Evolutionary conservation across 768 basidiomycete genomes (phyloP).

Genomic region (Psilocybe subaeruginosa): DNA sequence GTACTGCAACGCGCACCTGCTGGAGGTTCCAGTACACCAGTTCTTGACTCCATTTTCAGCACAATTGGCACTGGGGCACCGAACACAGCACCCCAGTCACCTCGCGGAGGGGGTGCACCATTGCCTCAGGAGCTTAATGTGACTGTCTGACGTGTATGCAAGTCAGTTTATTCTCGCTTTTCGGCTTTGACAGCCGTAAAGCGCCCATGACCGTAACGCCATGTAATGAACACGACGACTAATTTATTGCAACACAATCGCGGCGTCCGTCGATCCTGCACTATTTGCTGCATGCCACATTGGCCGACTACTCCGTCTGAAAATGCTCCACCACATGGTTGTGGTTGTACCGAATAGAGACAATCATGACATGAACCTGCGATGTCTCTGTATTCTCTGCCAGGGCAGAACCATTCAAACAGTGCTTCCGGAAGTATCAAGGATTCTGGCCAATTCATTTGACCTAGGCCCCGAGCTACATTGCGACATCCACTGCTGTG

Average conservation of each 20-base stretch:
- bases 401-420: no score
- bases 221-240: not conserved
- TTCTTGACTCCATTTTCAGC: constrained; percentile 25
- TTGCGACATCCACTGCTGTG: no score
- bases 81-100: constrained; percentile 6
- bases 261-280: not conserved
- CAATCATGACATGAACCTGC: no score
- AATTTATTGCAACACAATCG: not conserved
- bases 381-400: no score
- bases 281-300: not conserved
- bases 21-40: constrained; percentile 20
- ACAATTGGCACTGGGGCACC: constrained; percentile 15
- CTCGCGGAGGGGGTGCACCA: not conserved
- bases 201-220: not conserved
- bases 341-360: not conserved
- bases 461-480: no score
- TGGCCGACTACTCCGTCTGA: not conserved
- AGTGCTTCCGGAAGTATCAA: no score
- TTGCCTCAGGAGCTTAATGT: constrained; percentile 1
- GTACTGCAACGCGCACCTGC: constrained; percentile 1
- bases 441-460: no score
- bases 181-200: not conserved
- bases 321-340: constrained; percentile 2
- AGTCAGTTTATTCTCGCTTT: not conserved
- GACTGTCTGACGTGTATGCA: not conserved